Evolutionary conservation across 805 yeast genomes (phyloP).

Genomic region (Candida tibetensis): DNA sequence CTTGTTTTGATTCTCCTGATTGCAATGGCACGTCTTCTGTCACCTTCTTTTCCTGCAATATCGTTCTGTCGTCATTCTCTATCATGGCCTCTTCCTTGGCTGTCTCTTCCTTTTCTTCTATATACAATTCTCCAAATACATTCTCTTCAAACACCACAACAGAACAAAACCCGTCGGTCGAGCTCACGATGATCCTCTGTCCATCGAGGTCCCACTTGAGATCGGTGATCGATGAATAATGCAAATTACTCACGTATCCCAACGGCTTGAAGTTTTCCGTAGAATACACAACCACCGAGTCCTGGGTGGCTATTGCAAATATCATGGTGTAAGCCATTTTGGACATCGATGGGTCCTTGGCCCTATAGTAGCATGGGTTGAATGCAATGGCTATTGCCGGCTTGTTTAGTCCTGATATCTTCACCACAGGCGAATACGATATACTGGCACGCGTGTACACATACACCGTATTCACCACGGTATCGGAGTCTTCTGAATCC

Average conservation of each 20-base stretch:
- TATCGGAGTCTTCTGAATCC: slow-evolving; percentile 27
- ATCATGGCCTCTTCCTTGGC: too few relatives aligned
- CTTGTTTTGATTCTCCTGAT: too few relatives aligned
- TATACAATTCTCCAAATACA: slow-evolving; percentile 53
- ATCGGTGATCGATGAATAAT: slow-evolving; percentile 87
- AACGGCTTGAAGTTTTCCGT: slow-evolving; percentile 69
- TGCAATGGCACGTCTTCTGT: too few relatives aligned
- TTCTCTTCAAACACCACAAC: slow-evolving; percentile 51
- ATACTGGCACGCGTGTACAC: slow-evolving; percentile 73
- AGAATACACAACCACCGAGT: slow-evolving; percentile 76
- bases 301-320: slow-evolving; percentile 92
- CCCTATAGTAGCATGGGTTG: slow-evolving; percentile 58
- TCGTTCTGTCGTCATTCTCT: too few relatives aligned
- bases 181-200: slow-evolving; percentile 60
- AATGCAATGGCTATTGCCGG: slow-evolving; percentile 85
- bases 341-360: slow-evolving; percentile 34
- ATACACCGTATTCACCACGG: slow-evolving; percentile 65
- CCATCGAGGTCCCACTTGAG: slow-evolving; percentile 84
- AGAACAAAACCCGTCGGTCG: slow-evolving; percentile 93
- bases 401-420: slow-evolving; percentile 72
- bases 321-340: slow-evolving; percentile 74
- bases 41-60: too few relatives aligned
- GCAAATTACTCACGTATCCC: slow-evolving; percentile 74
- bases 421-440: slow-evolving; percentile 68
- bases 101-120: too few relatives aligned